Percentiles rank a stretch among this genome's conserved stretches.
These are phyloP conservation scores for Lotmaria passim DNA, from an alignment of 208 protist species.

Conservation along the genomic window DNA sequence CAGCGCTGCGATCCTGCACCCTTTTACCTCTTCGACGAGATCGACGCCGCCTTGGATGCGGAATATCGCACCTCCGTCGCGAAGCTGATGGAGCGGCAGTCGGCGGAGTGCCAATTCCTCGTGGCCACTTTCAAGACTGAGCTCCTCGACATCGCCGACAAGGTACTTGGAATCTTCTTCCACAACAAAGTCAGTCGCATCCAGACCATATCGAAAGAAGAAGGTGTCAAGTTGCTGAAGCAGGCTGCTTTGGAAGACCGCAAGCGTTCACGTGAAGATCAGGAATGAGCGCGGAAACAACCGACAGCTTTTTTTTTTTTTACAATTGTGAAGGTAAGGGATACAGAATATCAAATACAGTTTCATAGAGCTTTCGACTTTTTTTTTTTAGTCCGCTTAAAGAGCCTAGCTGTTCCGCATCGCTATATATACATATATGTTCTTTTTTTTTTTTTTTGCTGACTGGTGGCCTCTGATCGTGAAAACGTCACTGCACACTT, in stretches of 20 bases:
- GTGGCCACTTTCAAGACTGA: slow-evolving; percentile 98
- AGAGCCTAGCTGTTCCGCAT: too few relatives aligned
- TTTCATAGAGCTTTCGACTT: too few relatives aligned
- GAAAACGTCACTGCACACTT: too few relatives aligned
- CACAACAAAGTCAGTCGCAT: slow-evolving; percentile 95
- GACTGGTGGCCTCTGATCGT: too few relatives aligned
- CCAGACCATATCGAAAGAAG: slow-evolving; percentile 79
- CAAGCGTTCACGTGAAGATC: slow-evolving; percentile 62
- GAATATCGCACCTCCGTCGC: slow-evolving; percentile 94
- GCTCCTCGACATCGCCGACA: slow-evolving; percentile 94
- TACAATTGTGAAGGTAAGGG: too few relatives aligned
- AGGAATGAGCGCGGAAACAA: slow-evolving; percentile 4
- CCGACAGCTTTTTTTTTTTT: background rate
- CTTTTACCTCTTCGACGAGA: slow-evolving; percentile 99
- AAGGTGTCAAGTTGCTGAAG: slow-evolving; percentile 53
- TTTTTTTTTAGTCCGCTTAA: too few relatives aligned
- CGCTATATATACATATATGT: too few relatives aligned
- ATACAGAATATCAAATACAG: too few relatives aligned
- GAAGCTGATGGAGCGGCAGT: slow-evolving; percentile 94
- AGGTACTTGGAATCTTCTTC: slow-evolving; percentile 96
- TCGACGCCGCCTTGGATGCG: slow-evolving; percentile 98
- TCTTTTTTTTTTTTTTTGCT: too few relatives aligned
- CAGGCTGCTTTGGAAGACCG: slow-evolving; percentile 71
- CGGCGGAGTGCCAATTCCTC: slow-evolving; percentile 96
- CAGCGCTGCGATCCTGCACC: slow-evolving; percentile 98